A percentile compares a stretch with the other conserved stretches of the same genome.
Evolutionary conservation across 2,329 filamentous ascomycete genomes (phyloP).

Genomic region (Bipolaris gigantea): DNA sequence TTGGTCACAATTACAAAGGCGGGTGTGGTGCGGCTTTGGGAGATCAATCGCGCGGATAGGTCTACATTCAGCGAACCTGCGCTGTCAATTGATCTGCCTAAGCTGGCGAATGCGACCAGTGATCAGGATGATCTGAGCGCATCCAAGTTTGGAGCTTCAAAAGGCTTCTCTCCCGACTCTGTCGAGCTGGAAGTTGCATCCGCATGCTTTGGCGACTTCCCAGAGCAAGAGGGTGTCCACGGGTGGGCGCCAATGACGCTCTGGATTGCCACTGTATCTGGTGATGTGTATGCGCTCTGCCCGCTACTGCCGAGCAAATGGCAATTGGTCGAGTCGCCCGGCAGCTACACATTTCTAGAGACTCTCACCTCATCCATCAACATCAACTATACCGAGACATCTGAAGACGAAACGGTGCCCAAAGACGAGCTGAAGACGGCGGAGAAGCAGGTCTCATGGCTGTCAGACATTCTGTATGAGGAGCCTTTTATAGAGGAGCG

Average conservation of each 20-base stretch:
- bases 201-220: slow-evolving; percentile 80
- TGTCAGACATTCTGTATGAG: slow-evolving; percentile 52
- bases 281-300: slow-evolving; percentile 90
- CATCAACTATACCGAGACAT: slow-evolving; percentile 56
- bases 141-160: slow-evolving; percentile 71
- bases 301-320: slow-evolving; percentile 86
- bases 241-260: slow-evolving; percentile 94
- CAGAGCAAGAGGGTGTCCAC: slow-evolving; percentile 58
- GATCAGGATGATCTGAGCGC: slow-evolving; percentile 82
- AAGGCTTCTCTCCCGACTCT: slow-evolving; percentile 82
- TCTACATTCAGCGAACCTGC: slow-evolving; percentile 85
- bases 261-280: slow-evolving; percentile 93
- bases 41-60: slow-evolving; percentile 78
- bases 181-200: slow-evolving; percentile 94
- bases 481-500: slow-evolving; percentile 51
- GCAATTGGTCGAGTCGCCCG: slow-evolving; percentile 56
- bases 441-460: slow-evolving; percentile 63
- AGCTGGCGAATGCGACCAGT: slow-evolving; percentile 80
- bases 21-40: slow-evolving; percentile 87
- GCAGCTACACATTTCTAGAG: slow-evolving; percentile 70
- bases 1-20: slow-evolving; percentile 88
- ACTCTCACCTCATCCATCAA: slow-evolving; percentile 83
- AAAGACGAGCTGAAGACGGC: slow-evolving; percentile 47
- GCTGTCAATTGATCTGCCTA: slow-evolving; percentile 83
- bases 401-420: slow-evolving; percentile 43